phyloP scores from a whole-genome alignment of 1,284 basidiomycete genomes.

The Ganoderma lingzhi region DNA sequence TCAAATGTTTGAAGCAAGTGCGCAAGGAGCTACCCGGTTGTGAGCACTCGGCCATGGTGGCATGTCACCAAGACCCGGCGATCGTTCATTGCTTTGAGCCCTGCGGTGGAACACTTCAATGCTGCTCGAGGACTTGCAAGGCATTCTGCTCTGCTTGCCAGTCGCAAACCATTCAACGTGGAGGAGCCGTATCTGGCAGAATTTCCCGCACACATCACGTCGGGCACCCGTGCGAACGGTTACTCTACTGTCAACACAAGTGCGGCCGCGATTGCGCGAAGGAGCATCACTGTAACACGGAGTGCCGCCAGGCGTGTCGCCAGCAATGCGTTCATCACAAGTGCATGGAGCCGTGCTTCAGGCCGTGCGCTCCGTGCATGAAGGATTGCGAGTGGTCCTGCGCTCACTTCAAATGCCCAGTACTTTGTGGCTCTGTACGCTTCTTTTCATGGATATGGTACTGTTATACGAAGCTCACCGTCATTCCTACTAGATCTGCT shows the following conservation, averaged over 20 bases:
- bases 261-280: constrained; percentile 60
- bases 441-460: not conserved
- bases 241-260: constrained; percentile 65
- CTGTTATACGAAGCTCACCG: not conserved
- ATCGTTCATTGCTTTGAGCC: constrained; percentile 48
- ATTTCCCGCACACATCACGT: constrained; percentile 49
- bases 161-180: constrained; percentile 23
- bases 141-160: constrained; percentile 62
- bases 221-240: constrained; percentile 59
- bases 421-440: constrained; percentile 77
- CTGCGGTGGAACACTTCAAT: constrained; percentile 56
- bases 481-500: constrained; percentile 59
- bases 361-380: constrained; percentile 70
- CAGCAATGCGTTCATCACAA: constrained; percentile 62
- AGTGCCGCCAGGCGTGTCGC: constrained; percentile 58
- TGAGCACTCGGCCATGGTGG: constrained; percentile 59
- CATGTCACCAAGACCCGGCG: constrained; percentile 55
- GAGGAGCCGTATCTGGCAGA: constrained; percentile 8
- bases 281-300: constrained; percentile 56
- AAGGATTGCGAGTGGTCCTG: constrained; percentile 67
- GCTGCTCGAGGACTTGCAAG: constrained; percentile 64
- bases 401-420: constrained; percentile 60
- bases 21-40: constrained; percentile 60
- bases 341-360: constrained; percentile 58
- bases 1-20: constrained; percentile 57